Base-by-base conservation (phyloP, 148 eudicot genomes). In the Mesembryanthemum crystallinum region DNA sequence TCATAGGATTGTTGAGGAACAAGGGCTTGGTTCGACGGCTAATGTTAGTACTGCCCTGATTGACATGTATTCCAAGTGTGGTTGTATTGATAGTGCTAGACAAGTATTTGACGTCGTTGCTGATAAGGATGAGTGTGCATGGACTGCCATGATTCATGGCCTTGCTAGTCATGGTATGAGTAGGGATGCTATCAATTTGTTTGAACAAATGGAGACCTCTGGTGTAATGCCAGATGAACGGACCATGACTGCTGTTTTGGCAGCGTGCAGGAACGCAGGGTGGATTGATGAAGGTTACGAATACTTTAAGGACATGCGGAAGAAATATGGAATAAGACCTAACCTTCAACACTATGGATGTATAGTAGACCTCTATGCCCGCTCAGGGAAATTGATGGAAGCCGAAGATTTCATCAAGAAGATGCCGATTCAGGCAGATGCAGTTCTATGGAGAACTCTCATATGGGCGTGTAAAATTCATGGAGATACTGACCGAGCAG, bases 21-120 rank as follows among this genome's bases (percentile, higher is more conserved):
- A 66, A 32, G 78, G 71, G 73, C 32, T 74, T 71, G 74, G 39
- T 68, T 73, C 51, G 25, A 77, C 14, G 29, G 60, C 37, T 39
- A 80, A 82, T 73, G 85, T 85, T 55, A 72, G 72, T 71, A 80
- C 82, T 30, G 89, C 79, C 2, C 60, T 84, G 51, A 79, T 86
- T 84, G 89, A 84, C 29, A 86, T 86, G 89, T 86, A 86, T 42
- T 75, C 76, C 15, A 86, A 86, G 35, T 84, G 89, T 84, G 87
- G 87, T 39, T 82, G 87, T 65, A 73, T 86, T 71, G 85, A 82
- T 28, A 75, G 73, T 73, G 89, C 87, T 32, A 80, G 61, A 67
- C 43, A 33, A 43, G 81, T 82, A 58, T 84, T 84, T 42, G 67
- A 84, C 23, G 49, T 35, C 14, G 49, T 73, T 66, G 42, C 11